Conservation (phyloP, 2,329 filamentous ascomycete genomes). For the Sporothrix brasiliensis region DNA sequence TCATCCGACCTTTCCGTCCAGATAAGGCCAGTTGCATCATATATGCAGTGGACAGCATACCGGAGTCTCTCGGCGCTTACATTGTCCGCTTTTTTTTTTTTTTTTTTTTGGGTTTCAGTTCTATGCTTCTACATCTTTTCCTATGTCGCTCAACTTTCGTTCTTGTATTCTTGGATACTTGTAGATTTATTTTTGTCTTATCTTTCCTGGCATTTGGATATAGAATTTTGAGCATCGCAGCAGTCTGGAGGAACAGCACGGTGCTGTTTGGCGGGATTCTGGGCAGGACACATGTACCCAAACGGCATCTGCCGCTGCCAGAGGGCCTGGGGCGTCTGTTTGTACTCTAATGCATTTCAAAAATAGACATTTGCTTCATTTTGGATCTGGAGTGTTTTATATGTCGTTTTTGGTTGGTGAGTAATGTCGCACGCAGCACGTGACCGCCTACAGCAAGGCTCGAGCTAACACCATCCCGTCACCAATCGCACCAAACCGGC, state of each 20-base stretch:
- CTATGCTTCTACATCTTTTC: neutral
- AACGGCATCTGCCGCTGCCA: no score
- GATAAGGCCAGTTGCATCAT: conserved; percentile 13
- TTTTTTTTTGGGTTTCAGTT: neutral
- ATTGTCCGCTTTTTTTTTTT: neutral
- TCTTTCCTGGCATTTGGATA: conserved; percentile 10
- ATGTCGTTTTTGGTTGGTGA: neutral
- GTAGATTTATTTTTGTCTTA: conserved; percentile 6
- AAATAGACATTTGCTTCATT: neutral
- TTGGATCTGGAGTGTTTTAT: neutral
- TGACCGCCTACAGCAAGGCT: neutral
- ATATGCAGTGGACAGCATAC: conserved; percentile 22
- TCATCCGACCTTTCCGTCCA: neutral
- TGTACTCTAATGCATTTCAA: neutral
- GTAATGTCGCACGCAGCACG: conserved; percentile 1
- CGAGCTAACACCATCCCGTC: neutral
- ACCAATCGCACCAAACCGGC: conserved; percentile 1
- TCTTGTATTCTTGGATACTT: neutral
- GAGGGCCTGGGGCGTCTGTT: neutral
- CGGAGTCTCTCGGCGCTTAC: conserved; percentile 25
- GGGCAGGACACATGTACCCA: neutral
- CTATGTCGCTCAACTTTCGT: neutral
- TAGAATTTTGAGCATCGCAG: neutral
- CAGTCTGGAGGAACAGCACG: neutral
- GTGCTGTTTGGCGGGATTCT: neutral